Conservation (phyloP, 1,139 yeast genomes). For the Magnusiomyces paraingens region DNA sequence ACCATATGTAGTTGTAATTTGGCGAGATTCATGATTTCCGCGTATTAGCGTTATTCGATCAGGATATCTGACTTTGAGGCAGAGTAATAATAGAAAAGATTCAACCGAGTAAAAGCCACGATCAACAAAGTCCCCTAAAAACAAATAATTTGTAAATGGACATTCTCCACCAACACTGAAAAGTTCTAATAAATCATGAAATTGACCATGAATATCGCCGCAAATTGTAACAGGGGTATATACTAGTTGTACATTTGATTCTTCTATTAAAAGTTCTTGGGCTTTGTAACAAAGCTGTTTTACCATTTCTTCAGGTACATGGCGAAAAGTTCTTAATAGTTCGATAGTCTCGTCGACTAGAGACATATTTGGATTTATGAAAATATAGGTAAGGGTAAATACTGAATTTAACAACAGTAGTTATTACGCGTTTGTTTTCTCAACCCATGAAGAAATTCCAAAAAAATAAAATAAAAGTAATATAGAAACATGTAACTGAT, state of each 20-base stretch:
- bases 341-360: constrained; percentile 41
- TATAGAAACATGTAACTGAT: too few species aligned
- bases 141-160: constrained; percentile 68
- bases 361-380: constrained; percentile 5
- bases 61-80: constrained; percentile 89
- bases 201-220: constrained; percentile 97
- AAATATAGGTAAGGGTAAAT: too few species aligned
- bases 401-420: too few species aligned
- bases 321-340: constrained; percentile 63
- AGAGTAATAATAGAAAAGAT: constrained; percentile 63
- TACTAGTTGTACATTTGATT: constrained; percentile 90
- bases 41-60: constrained; percentile 87
- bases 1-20: constrained; percentile 96
- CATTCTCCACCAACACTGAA: constrained; percentile 82
- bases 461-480: too few species aligned
- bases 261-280: constrained; percentile 80
- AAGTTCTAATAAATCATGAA: constrained; percentile 82
- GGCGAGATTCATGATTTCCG: constrained; percentile 96
- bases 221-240: constrained; percentile 95
- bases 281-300: constrained; percentile 79
- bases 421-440: too few species aligned
- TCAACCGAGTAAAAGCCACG: constrained; percentile 94
- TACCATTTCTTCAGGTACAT: constrained; percentile 75
- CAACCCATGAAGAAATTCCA: too few species aligned
- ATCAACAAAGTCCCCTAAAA: constrained; percentile 83